Conservation (phyloP, 148 eudicot species). For the Diospyros kaki region DNA sequence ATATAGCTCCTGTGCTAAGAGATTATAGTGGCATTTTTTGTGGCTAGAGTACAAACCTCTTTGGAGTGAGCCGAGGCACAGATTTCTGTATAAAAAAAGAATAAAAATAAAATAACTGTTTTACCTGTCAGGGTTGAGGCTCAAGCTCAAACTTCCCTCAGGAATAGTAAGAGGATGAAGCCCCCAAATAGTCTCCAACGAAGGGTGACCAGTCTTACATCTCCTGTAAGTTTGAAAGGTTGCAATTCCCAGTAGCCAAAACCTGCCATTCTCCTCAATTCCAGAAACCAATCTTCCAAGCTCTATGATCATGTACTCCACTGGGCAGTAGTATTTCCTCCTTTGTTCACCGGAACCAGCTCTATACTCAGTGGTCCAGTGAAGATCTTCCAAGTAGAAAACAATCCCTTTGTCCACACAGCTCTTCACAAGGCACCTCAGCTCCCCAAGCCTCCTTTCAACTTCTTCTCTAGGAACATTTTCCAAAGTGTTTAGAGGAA, state of each 20-base stretch:
- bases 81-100: too few relatives aligned
- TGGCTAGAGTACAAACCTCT: too few relatives aligned
- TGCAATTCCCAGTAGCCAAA: slow-evolving; percentile 77
- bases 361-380: slow-evolving; percentile 64
- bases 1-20: too few relatives aligned
- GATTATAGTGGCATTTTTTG: too few relatives aligned
- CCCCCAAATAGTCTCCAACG: slow-evolving; percentile 64
- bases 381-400: slow-evolving; percentile 75
- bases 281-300: slow-evolving; percentile 49
- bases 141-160: slow-evolving; percentile 48
- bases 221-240: slow-evolving; percentile 74
- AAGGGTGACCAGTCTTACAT: slow-evolving; percentile 49
- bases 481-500: slow-evolving; percentile 43
- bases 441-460: slow-evolving; percentile 51
- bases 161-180: slow-evolving; percentile 75
- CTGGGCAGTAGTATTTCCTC: slow-evolving; percentile 52
- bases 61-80: too few relatives aligned
- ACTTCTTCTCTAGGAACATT: slow-evolving; percentile 48
- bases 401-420: slow-evolving; percentile 56
- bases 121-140: slow-evolving; percentile 68
- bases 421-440: slow-evolving; percentile 44
- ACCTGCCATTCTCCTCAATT: slow-evolving; percentile 35
- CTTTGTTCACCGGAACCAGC: slow-evolving; percentile 26
- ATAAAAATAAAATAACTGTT: background rate
- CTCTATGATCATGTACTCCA: slow-evolving; percentile 70